These are phyloP conservation scores for Parastagonospora avenae DNA, from an alignment of 2,329 filamentous ascomycete genomes.

Conservation along the genomic window DNA sequence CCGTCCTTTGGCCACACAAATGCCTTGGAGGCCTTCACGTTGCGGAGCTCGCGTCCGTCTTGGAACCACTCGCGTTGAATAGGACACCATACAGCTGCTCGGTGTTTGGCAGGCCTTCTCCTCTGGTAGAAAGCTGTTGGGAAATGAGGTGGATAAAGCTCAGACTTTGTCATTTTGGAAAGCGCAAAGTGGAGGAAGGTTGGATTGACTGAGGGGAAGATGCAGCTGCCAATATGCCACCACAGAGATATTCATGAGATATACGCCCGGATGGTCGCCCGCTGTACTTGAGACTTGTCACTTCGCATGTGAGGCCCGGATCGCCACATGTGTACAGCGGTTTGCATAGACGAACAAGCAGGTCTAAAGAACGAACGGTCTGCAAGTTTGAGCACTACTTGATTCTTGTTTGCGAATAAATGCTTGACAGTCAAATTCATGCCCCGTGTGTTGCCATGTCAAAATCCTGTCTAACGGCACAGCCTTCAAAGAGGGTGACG, in stretches of 20 bases:
- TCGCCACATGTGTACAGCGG: slow-evolving; percentile 4
- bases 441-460: not conserved
- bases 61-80: slow-evolving; percentile 32
- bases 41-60: slow-evolving; percentile 19
- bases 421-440: not conserved
- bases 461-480: not conserved
- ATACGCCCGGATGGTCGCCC: not conserved
- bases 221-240: not conserved
- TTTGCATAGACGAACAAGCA: slow-evolving; percentile 6
- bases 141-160: not conserved
- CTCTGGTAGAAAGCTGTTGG: slow-evolving; percentile 4
- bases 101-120: slow-evolving; percentile 14
- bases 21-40: slow-evolving; percentile 45
- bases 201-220: not conserved
- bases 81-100: slow-evolving; percentile 28
- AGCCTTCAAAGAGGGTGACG: no score
- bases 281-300: not conserved
- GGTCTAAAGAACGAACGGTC: not conserved
- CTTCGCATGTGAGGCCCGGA: not conserved
- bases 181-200: not conserved
- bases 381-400: not conserved
- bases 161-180: no score
- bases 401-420: not conserved
- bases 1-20: slow-evolving; percentile 54
- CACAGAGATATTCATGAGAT: not conserved